These are phyloP conservation scores for Pseudogymnoascus sp. DNA, from an alignment of 2,329 filamentous ascomycete genomes.

Conservation along the genomic window DNA sequence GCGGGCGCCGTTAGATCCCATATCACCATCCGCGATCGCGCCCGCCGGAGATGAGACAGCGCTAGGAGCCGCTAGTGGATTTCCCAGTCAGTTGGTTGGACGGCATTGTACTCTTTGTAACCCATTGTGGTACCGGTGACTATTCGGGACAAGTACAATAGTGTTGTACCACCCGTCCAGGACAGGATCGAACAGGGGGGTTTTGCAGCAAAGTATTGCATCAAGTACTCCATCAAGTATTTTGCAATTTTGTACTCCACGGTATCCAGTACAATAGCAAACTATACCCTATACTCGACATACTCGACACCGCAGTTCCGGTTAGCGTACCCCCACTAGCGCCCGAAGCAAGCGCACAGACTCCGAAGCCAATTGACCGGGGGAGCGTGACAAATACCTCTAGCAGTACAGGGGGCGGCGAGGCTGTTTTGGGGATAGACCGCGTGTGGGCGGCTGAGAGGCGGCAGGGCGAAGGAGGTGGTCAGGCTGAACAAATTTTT, in stretches of 20 bases:
- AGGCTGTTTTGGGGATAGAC: not conserved
- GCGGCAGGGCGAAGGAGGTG: not conserved
- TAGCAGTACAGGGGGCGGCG: not conserved
- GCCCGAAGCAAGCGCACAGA: not conserved
- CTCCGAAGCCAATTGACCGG: not conserved
- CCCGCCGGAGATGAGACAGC: not conserved
- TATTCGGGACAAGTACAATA: not conserved
- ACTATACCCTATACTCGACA: not conserved
- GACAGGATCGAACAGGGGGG: not conserved
- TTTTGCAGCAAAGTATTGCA: not conserved
- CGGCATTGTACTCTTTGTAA: not conserved
- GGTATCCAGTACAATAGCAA: not conserved
- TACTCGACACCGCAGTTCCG: not conserved
- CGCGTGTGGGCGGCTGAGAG: not conserved
- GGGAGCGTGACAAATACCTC: not conserved
- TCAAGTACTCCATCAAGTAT: too few relatives aligned
- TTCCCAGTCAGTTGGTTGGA: not conserved
- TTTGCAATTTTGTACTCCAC: too few relatives aligned
- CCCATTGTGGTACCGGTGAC: not conserved
- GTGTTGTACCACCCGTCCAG: not conserved
- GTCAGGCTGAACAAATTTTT: not conserved
- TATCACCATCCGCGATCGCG: not conserved
- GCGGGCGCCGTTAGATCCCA: not conserved
- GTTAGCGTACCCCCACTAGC: not conserved
- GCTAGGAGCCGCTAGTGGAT: not conserved